These are phyloP conservation scores for Colletotrichum sidae DNA, from an alignment of 2,329 filamentous ascomycete species.

Conservation along the genomic window DNA sequence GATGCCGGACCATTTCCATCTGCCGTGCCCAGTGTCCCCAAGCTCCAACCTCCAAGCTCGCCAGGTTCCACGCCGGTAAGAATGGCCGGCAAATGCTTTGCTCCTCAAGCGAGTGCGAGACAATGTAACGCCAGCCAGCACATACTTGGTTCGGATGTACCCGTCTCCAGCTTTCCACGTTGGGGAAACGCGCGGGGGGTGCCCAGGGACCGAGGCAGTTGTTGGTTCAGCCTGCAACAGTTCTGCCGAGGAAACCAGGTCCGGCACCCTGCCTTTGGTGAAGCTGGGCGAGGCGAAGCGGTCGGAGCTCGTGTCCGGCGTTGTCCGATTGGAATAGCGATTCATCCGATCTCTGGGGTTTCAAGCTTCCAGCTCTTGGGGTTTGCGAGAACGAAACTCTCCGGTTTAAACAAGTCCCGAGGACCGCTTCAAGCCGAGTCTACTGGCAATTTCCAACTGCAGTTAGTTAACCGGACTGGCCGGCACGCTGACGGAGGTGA, in stretches of 20 bases:
- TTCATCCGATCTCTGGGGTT: conserved; percentile 1
- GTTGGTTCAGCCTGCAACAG: not conserved
- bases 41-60: conserved; percentile 4
- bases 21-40: conserved; percentile 16
- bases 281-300: not conserved
- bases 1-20: conserved; percentile 1
- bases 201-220: conserved; percentile 2
- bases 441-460: too few species aligned
- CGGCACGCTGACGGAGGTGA: too few species aligned
- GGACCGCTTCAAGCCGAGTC: too few species aligned
- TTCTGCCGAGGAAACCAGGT: conserved; percentile 5
- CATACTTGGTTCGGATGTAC: not conserved
- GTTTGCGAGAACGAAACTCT: conserved; percentile 1
- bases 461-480: too few species aligned
- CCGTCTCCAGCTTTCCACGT: not conserved
- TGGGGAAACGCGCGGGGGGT: conserved; percentile 27
- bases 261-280: conserved; percentile 26
- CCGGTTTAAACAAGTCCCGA: not conserved
- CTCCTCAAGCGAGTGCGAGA: not conserved
- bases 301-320: conserved; percentile 8
- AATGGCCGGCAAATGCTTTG: conserved; percentile 12
- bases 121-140: conserved; percentile 6
- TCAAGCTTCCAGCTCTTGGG: conserved; percentile 10
- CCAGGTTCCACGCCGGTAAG: not conserved
- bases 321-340: conserved; percentile 15